phyloP scores from a whole-genome alignment of 257 asterid genomes.

The Parsonsia alboflavescens region DNA sequence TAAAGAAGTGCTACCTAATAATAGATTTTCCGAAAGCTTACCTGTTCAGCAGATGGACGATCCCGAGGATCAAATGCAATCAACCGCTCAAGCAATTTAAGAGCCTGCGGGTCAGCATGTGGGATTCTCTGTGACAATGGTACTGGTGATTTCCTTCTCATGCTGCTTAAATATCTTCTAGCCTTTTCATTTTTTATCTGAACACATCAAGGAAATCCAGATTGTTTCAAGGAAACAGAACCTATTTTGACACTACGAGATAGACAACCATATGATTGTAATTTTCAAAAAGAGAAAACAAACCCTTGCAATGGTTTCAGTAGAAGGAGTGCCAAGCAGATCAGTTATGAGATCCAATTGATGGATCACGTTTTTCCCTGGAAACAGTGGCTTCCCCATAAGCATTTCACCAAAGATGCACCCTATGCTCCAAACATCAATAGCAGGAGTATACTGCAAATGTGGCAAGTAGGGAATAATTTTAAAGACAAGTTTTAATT shows the following conservation, averaged over 20 bases:
- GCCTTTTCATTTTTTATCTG: constrained; percentile 97
- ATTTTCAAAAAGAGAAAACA: constrained; percentile 22
- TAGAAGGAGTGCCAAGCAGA: constrained; percentile 80
- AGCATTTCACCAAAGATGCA: constrained; percentile 93
- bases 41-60: constrained; percentile 89
- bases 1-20: neutral
- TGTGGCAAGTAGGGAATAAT: constrained; percentile 7
- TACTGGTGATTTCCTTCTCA: constrained; percentile 65
- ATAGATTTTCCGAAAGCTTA: constrained; percentile 24
- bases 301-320: constrained; percentile 83
- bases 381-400: constrained; percentile 78
- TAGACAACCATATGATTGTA: constrained; percentile 6
- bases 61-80: constrained; percentile 93
- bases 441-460: constrained; percentile 91
- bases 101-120: constrained; percentile 77
- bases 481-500: neutral
- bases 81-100: constrained; percentile 69
- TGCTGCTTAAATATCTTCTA: constrained; percentile 76
- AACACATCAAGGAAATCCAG: constrained; percentile 17
- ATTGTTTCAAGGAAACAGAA: neutral
- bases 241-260: neutral
- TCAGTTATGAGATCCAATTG: constrained; percentile 93
- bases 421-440: constrained; percentile 96
- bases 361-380: constrained; percentile 85
- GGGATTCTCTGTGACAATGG: constrained; percentile 74